Base-by-base conservation (phyloP, 805 yeast genomes). In the Ogataea nitratoaversa region DNA sequence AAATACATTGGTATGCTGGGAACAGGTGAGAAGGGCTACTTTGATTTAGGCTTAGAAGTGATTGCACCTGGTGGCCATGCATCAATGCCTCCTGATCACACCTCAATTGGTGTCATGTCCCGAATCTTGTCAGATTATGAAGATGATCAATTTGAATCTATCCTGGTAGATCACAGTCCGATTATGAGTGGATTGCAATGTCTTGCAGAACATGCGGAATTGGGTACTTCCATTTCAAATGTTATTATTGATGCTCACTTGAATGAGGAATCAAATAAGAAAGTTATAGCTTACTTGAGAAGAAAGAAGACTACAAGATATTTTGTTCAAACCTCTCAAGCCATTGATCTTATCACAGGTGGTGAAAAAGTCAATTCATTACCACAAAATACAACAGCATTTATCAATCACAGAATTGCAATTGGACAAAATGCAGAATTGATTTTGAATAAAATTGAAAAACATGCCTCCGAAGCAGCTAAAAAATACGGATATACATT, bases 61-160 rank as follows among this genome's bases (percentile, higher is more conserved):
- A 63, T 63, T 18, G 79, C 85, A 17, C 76, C 78, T 13, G 95
- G 95, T 30, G 95, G 95, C 7, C 95, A 84, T 56, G 78, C 91
- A 1, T 82, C 90, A 7, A 59, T 72, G n/a, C 93, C 95, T 8
- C 91, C 90, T 2, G 79, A 75, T 38, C 91, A 84, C 51, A 84
- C 91, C 4, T 71, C 82, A 1, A 79, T 85, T 55, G 95, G 91
- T 11, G 71, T 85, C 20, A 67, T 79, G 40, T 67, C 84, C 4
- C 76, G 80, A 44, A 61, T 84, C 38, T 68, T 79, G 8, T 60
- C 63, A 8, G 46, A 58, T 12, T 63, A 85, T 30, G 95, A 86
- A 57, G 53, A 58, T 6, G 67, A 74, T 42, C 83, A 80, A 3
- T 78, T 67, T 51, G 53, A 62, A n/a, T 63, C 79, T 0, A 47